Conservation (phyloP, 148 eudicot genomes). For the Amaranthus hypochondriacus region DNA sequence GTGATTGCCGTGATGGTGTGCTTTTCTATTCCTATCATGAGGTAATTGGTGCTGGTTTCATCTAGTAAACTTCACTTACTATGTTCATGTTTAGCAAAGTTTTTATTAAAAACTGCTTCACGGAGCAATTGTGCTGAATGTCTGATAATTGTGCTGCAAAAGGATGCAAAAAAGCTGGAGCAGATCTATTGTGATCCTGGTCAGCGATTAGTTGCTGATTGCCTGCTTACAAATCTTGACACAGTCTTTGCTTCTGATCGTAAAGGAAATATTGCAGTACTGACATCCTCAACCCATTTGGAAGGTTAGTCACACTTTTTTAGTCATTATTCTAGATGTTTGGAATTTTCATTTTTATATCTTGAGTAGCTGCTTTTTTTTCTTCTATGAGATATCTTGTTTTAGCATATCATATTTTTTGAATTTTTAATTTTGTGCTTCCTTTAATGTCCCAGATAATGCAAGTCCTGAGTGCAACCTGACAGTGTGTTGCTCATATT, state of each 20-base stretch:
- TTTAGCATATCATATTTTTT: neutral
- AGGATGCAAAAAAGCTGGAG: slow-evolving; percentile 82
- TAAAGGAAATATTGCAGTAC: slow-evolving; percentile 71
- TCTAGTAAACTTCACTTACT: neutral
- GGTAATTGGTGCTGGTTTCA: slow-evolving; percentile 36
- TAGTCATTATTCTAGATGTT: neutral
- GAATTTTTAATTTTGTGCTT: slow-evolving; percentile 10
- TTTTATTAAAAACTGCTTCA: neutral
- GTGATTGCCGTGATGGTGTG: slow-evolving; percentile 96
- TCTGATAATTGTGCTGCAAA: slow-evolving; percentile 12
- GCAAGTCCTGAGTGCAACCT: slow-evolving; percentile 90
- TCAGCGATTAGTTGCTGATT: slow-evolving; percentile 90
- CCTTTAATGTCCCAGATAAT: slow-evolving; percentile 47
- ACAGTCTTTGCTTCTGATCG: slow-evolving; percentile 95
- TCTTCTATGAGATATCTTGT: neutral
- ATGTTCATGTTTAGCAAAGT: neutral
- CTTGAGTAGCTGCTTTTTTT: neutral
- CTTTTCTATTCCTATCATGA: slow-evolving; percentile 77
- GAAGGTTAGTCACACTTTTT: slow-evolving; percentile 44
- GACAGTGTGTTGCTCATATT: slow-evolving; percentile 66
- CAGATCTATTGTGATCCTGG: slow-evolving; percentile 84
- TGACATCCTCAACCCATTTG: slow-evolving; percentile 55
- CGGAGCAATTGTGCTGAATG: slow-evolving; percentile 3
- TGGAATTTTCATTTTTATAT: neutral
- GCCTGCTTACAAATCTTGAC: slow-evolving; percentile 66